These are phyloP conservation scores for Claviceps fusiformis DNA, from an alignment of 2,329 filamentous ascomycete genomes.

Conservation along the genomic window DNA sequence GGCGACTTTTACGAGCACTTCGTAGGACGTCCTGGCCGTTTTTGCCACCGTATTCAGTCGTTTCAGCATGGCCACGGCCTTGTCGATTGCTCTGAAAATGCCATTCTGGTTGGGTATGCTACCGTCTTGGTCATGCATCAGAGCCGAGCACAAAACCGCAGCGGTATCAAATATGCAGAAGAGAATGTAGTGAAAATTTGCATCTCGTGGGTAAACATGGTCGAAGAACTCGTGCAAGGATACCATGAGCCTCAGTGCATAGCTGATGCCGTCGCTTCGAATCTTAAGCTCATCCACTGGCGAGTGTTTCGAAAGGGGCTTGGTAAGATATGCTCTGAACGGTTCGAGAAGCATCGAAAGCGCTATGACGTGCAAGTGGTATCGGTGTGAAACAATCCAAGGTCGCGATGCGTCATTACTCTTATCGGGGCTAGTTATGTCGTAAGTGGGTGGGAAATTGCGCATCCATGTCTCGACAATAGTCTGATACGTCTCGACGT, in stretches of 20 bases:
- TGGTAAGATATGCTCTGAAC: slow-evolving; percentile 31
- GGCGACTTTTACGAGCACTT: slow-evolving; percentile 18
- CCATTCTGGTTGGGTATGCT: slow-evolving; percentile 26
- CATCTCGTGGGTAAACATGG: slow-evolving; percentile 29
- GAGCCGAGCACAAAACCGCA: slow-evolving; percentile 34
- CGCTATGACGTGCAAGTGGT: slow-evolving; percentile 29
- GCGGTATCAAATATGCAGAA: slow-evolving; percentile 39
- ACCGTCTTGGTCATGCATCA: slow-evolving; percentile 33
- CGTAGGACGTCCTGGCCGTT: slow-evolving; percentile 19
- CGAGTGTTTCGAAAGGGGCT: slow-evolving; percentile 15
- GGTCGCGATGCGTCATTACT: slow-evolving; percentile 25
- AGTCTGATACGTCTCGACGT: slow-evolving; percentile 19
- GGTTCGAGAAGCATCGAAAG: slow-evolving; percentile 32
- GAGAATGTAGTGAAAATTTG: slow-evolving; percentile 34
- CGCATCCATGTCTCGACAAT: slow-evolving; percentile 29
- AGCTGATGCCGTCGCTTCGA: slow-evolving; percentile 28
- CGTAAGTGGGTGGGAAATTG: slow-evolving; percentile 27
- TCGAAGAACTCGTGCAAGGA: slow-evolving; percentile 28
- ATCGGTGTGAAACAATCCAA: slow-evolving; percentile 32
- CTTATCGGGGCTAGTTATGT: slow-evolving; percentile 25
- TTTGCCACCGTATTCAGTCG: slow-evolving; percentile 17
- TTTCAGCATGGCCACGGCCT: slow-evolving; percentile 21
- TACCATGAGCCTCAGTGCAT: slow-evolving; percentile 28
- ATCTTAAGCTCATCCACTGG: slow-evolving; percentile 22
- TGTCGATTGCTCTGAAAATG: slow-evolving; percentile 25